phyloP scores from a whole-genome alignment of 441 rosid genomes.

The Populus hybrid region DNA sequence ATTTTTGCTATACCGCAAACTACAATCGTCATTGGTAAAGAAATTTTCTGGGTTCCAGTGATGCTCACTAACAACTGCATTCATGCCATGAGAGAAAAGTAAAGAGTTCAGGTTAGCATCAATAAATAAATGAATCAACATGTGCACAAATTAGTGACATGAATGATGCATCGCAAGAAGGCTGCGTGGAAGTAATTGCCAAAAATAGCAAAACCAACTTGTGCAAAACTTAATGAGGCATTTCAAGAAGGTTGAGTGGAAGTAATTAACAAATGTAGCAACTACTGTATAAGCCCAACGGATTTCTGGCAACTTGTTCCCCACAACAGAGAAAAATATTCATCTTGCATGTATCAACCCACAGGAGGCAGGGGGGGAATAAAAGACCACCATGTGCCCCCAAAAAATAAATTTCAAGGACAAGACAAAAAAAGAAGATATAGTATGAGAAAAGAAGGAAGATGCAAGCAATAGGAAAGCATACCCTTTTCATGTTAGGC shows the following conservation, averaged over 20 bases:
- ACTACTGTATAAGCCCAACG: not conserved
- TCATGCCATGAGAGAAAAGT: slow-evolving; percentile 10
- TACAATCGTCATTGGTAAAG: slow-evolving; percentile 75
- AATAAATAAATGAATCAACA: slow-evolving; percentile 1
- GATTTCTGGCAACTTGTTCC: not conserved
- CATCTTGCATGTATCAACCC: not conserved
- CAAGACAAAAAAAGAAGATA: not conserved
- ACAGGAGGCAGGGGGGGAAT: not conserved
- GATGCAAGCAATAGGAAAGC: not conserved
- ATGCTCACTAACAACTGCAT: slow-evolving; percentile 71
- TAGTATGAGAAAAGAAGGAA: not conserved
- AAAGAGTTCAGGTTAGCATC: not conserved
- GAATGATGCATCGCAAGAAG: slow-evolving; percentile 6
- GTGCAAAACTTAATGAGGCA: not conserved
- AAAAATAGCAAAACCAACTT: not conserved
- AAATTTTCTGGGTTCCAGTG: slow-evolving; percentile 76
- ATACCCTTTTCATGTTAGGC: slow-evolving; percentile 84
- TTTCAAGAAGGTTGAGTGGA: not conserved
- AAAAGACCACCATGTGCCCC: not conserved
- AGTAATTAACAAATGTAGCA: not conserved
- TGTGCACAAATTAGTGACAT: not conserved
- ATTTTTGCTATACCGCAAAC: slow-evolving; percentile 91
- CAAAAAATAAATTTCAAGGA: not conserved
- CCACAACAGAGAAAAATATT: not conserved
- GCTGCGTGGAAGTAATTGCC: not conserved